Evolutionary conservation across 1,284 basidiomycete species (phyloP).

Genomic region (Sporisorium graminicola): DNA sequence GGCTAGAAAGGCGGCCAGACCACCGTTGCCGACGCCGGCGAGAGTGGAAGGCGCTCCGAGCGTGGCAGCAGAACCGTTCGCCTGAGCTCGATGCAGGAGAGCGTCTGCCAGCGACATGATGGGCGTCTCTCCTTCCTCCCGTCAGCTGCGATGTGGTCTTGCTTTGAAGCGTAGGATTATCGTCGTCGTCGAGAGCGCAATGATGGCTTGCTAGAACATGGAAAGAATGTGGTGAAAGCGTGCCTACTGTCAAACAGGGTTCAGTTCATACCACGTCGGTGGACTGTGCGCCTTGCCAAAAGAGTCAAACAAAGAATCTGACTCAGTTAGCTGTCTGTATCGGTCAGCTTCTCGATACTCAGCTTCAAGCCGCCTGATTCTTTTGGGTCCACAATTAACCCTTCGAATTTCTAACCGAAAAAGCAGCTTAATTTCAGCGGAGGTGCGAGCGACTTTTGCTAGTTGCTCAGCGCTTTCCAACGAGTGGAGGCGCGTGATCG

Average conservation of each 20-base stretch:
- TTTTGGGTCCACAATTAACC: neutral
- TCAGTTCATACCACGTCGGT: neutral
- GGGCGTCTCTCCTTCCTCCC: neutral
- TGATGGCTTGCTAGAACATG: neutral
- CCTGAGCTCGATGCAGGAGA: constrained; percentile 29
- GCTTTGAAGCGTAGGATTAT: neutral
- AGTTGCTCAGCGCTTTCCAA: constrained; percentile 8
- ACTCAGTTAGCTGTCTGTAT: constrained; percentile 2
- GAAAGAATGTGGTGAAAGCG: neutral
- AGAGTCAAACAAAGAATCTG: constrained; percentile 1
- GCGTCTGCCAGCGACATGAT: constrained; percentile 40
- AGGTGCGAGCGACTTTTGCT: neutral
- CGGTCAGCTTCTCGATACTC: neutral
- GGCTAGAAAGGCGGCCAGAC: constrained; percentile 45
- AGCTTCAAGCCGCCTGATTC: neutral
- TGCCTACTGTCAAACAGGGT: constrained; percentile 3
- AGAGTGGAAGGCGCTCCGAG: neutral
- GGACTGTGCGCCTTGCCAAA: constrained; percentile 17
- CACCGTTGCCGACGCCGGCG: constrained; percentile 12
- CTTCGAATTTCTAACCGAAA: constrained; percentile 3
- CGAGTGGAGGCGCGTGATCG: constrained; percentile 26
- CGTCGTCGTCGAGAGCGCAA: neutral
- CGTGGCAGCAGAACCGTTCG: constrained; percentile 11
- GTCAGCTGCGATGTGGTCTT: neutral
- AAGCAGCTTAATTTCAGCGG: constrained; percentile 2